phyloP scores from a whole-genome alignment of 176 grass and related monocot species.

The Oryza nivara region DNA sequence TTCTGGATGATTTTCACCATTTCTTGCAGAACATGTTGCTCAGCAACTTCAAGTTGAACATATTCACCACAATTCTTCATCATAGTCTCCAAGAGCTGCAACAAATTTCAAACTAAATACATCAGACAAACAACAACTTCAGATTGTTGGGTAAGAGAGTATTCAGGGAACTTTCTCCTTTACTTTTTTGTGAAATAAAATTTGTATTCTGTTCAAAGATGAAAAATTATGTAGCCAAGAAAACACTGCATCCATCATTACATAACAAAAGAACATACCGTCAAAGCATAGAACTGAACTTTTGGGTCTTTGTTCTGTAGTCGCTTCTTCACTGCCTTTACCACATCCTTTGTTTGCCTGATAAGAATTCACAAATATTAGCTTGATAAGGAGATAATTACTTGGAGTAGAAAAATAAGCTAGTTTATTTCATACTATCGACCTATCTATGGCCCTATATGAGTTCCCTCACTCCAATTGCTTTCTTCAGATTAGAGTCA shows the following conservation, averaged over 20 bases:
- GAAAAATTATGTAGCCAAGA: background rate
- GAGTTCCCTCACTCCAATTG: background rate
- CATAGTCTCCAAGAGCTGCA: constrained; percentile 95
- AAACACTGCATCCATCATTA: background rate
- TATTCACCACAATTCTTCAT: constrained; percentile 88
- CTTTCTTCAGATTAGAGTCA: background rate
- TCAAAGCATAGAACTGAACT: constrained; percentile 86
- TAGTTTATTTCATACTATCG: constrained; percentile 3
- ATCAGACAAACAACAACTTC: constrained; percentile 16
- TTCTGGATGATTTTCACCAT: constrained; percentile 97
- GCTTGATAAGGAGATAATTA: constrained; percentile 24
- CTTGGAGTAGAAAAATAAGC: background rate
- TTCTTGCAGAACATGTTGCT: constrained; percentile 77
- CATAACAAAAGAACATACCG: constrained; percentile 56
- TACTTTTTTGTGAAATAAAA: background rate
- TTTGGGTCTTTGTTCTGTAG: constrained; percentile 84
- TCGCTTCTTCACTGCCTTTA: constrained; percentile 82
- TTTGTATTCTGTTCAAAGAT: background rate
- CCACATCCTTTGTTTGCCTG: constrained; percentile 87
- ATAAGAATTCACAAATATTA: constrained; percentile 35
- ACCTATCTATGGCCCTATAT: background rate
- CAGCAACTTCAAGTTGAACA: constrained; percentile 76
- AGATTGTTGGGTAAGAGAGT: background rate
- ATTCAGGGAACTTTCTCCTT: background rate
- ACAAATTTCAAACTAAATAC: constrained; percentile 18